Evolutionary conservation across 2,329 filamentous ascomycete species (phyloP).

Genomic region (Fusarium pininemorale): DNA sequence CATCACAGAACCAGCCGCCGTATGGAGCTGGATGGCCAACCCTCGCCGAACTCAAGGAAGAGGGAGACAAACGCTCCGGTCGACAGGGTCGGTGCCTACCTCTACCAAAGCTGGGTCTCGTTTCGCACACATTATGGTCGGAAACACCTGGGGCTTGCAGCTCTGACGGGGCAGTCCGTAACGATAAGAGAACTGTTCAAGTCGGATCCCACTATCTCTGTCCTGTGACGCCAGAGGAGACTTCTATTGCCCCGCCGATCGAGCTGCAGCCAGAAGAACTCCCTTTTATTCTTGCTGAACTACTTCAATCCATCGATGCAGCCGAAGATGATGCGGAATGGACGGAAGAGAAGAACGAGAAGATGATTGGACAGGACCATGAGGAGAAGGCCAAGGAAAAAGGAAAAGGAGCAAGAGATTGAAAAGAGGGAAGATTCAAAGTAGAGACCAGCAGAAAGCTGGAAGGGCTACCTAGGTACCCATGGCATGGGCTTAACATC

Average conservation of each 20-base stretch:
- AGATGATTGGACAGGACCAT: background rate
- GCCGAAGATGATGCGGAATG: background rate
- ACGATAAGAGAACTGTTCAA: conserved; percentile 42
- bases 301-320: conserved; percentile 18
- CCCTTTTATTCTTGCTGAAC: background rate
- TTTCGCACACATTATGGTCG: conserved; percentile 10
- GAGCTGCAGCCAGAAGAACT: conserved; percentile 17
- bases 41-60: conserved; percentile 49
- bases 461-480: background rate
- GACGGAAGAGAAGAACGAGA: background rate
- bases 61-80: conserved; percentile 44
- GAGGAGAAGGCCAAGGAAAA: background rate
- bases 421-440: conserved; percentile 13
- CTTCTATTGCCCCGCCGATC: background rate
- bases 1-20: conserved; percentile 19
- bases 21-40: conserved; percentile 47
- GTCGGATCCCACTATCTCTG: conserved; percentile 33
- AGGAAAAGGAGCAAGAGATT: background rate
- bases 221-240: conserved; percentile 17
- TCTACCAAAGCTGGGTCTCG: conserved; percentile 42
- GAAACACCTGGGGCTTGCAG: conserved; percentile 21
- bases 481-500: background rate
- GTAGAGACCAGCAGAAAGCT: background rate
- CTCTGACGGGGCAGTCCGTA: conserved; percentile 38
- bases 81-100: conserved; percentile 45